Evolutionary conservation across 2,329 filamentous ascomycete genomes (phyloP).

Genomic region (Sphaerulina musiva): DNA sequence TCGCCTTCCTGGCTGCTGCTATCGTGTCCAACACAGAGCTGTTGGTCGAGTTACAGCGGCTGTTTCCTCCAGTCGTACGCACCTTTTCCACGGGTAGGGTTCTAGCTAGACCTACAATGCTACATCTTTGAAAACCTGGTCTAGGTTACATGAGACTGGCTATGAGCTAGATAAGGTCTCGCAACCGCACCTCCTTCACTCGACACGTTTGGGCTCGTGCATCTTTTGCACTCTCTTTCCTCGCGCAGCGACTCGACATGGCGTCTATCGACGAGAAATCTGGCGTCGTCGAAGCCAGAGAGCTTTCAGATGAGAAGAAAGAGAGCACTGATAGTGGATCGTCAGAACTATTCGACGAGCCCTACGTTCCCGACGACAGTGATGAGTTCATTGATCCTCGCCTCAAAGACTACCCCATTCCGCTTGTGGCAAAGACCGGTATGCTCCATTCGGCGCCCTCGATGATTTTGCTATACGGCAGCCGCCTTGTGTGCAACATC

Average conservation of each 20-base stretch:
- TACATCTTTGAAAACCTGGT: no score
- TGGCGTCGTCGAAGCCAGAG: not conserved
- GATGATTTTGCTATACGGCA: not conserved
- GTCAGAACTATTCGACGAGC: not conserved
- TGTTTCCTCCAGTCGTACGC: no score
- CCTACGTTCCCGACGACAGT: conserved; percentile 8
- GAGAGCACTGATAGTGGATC: not conserved
- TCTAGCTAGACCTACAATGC: no score
- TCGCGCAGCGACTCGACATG: not conserved
- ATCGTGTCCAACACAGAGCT: no score
- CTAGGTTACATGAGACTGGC: no score
- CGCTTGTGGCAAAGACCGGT: conserved; percentile 9
- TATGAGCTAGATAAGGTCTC: not conserved
- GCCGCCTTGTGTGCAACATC: not conserved
- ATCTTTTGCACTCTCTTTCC: not conserved
- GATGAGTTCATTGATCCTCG: conserved; percentile 15
- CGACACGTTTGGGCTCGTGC: not conserved
- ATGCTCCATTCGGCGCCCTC: not conserved
- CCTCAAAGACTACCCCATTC: conserved; percentile 12
- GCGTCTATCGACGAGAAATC: not conserved
- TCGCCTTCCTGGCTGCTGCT: no score
- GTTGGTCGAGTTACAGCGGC: no score
- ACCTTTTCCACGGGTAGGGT: no score
- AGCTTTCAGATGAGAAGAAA: not conserved
- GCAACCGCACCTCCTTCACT: not conserved